Evolutionary conservation across 805 yeast genomes (phyloP).

Genomic region (Candida adriatica): DNA sequence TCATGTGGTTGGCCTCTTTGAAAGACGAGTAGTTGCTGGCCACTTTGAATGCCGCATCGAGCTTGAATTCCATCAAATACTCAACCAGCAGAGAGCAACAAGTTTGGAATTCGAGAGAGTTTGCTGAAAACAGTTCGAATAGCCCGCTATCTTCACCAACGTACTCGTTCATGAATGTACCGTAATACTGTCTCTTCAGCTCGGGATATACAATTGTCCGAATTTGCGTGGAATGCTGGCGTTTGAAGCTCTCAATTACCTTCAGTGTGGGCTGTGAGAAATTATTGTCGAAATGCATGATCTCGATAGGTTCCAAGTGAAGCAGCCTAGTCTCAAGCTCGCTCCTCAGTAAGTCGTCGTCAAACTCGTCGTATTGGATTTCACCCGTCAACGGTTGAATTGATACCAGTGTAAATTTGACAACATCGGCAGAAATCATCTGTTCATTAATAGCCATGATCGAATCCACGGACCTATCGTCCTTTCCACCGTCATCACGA

Average conservation of each 20-base stretch:
- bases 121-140: slow-evolving; percentile 22
- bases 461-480: slow-evolving; percentile 33
- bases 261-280: slow-evolving; percentile 16
- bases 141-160: slow-evolving; percentile 13
- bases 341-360: slow-evolving; percentile 48
- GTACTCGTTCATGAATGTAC: slow-evolving; percentile 11
- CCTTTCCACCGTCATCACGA: slow-evolving; percentile 17
- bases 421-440: neutral
- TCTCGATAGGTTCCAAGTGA: slow-evolving; percentile 74
- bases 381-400: slow-evolving; percentile 73
- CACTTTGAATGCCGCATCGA: slow-evolving; percentile 49
- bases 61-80: slow-evolving; percentile 57
- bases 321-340: slow-evolving; percentile 68
- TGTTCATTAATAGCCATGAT: slow-evolving; percentile 38
- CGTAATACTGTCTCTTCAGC: slow-evolving; percentile 11
- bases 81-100: slow-evolving; percentile 40
- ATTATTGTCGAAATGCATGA: slow-evolving; percentile 40
- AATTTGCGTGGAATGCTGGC: slow-evolving; percentile 13
- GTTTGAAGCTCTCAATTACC: slow-evolving; percentile 22
- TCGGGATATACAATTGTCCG: slow-evolving; percentile 13
- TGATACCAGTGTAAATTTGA: slow-evolving; percentile 44
- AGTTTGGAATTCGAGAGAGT: slow-evolving; percentile 23
- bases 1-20: slow-evolving; percentile 37
- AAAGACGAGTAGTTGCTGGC: slow-evolving; percentile 47
- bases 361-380: slow-evolving; percentile 62